Evolutionary conservation across 1,284 basidiomycete genomes (phyloP), one percentile per base, ranked within the genome.

Genomic region (Rhodofomes roseus): DNA sequence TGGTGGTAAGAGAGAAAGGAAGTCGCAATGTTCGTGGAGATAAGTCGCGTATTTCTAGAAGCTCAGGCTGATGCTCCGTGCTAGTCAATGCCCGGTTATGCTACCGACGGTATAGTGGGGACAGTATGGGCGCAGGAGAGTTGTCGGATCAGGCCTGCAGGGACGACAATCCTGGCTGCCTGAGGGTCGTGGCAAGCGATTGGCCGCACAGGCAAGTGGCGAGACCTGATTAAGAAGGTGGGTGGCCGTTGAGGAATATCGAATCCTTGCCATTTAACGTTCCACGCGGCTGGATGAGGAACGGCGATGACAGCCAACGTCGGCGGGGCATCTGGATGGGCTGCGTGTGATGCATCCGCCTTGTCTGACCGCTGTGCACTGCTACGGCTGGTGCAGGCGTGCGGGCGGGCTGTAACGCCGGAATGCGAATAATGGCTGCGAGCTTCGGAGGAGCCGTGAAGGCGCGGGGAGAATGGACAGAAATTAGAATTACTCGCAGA

Each of bases 11-110:
- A 58, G 48, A 58, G 63, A 61, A 43, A 57, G 60, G 61, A 59
- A 27, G 20, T 48, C 41, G 46, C 54, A 57, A 59, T n/a, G 59
- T 58, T 60, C 46, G 65, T 61, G 64, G 62, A 59, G 64, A 67
- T 65, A 62, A 63, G 62, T 62, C 63, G 61, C 63, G 65, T 64
- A 65, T 63, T 68, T 68, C 65, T 64, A 66, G 67, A 66, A 65
- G 64, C 36, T 54, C 37, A 48, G 34, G 61, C 56, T 61, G 60
- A 63, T 62, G 62, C 62, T 59, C 65, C 48, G 61, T 58, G 60
- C 55, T 53, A 39, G 63, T 46, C 40, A 56, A 46, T 55, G n/a
- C 14, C 39, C 22, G 23, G 31, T 18, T 46, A 40, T 31, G 40
- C 50, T 55, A 23, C 43, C n/a, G 20, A 16, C 39, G 34, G 22